phyloP scores from a whole-genome alignment of 2,329 filamentous ascomycete genomes.

The Aureobasidium pullulans region DNA sequence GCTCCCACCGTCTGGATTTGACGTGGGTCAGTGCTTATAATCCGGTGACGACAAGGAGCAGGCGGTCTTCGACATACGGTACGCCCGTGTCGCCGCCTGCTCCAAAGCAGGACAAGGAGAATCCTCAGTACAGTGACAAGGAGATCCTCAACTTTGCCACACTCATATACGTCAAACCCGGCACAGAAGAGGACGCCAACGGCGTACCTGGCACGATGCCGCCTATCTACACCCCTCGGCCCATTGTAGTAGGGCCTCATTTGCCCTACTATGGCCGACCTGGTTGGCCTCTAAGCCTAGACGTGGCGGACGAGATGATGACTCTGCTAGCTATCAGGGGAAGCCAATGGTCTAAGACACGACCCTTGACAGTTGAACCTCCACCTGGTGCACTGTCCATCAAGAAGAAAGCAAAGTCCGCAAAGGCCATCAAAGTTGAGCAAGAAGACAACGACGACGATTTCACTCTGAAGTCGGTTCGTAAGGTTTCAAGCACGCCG shows the following conservation, averaged over 20 bases:
- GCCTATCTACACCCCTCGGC: neutral
- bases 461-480: too few species aligned
- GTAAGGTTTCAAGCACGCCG: neutral
- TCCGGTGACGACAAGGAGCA: too few species aligned
- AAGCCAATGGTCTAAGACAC: too few species aligned
- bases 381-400: too few species aligned
- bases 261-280: neutral
- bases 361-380: too few species aligned
- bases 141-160: neutral
- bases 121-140: neutral
- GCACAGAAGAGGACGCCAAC: neutral
- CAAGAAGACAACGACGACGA: too few species aligned
- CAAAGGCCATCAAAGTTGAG: too few species aligned
- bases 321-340: too few species aligned
- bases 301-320: too few species aligned
- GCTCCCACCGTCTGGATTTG: too few species aligned
- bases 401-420: too few species aligned
- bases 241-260: neutral
- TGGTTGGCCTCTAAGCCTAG: neutral
- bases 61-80: neutral
- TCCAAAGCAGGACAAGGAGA: conserved; percentile 6
- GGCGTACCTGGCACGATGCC: neutral
- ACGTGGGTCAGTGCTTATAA: too few species aligned
- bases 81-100: conserved; percentile 18
- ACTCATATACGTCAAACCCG: neutral